phyloP scores from a whole-genome alignment of 768 basidiomycete genomes.

The Tricholomella constricta region DNA sequence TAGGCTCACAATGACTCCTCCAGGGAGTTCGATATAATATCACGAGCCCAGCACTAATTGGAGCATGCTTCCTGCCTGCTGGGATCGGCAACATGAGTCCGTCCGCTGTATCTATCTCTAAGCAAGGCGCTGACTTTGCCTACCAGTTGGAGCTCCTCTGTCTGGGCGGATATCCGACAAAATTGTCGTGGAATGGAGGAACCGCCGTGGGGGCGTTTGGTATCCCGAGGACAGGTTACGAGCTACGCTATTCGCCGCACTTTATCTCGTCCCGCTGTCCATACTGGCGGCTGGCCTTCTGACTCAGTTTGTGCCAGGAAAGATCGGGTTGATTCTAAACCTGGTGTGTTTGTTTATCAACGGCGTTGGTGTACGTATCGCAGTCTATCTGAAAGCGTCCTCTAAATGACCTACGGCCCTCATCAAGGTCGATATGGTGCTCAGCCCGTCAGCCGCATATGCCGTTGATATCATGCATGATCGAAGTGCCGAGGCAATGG shows the following conservation, averaged over 20 bases:
- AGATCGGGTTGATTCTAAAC: conserved; percentile 49
- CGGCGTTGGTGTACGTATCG: conserved; percentile 56
- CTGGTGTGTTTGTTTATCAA: conserved; percentile 62
- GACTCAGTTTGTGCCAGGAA: conserved; percentile 52
- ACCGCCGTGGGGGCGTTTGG: conserved; percentile 55
- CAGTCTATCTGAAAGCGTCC: not conserved
- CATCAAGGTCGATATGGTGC: conserved; percentile 53
- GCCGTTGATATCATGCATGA: conserved; percentile 60
- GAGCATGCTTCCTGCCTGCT: conserved; percentile 60
- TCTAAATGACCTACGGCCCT: not conserved
- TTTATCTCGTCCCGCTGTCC: conserved; percentile 54
- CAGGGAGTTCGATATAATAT: conserved; percentile 63
- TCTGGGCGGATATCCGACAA: conserved; percentile 62
- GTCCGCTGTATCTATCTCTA: conserved; percentile 26
- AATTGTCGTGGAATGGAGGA: conserved; percentile 48
- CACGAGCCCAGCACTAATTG: conserved; percentile 56
- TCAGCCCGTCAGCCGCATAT: conserved; percentile 59
- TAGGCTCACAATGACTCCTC: not conserved
- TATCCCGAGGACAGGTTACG: conserved; percentile 71
- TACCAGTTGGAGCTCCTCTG: conserved; percentile 58
- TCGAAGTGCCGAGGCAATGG: conserved; percentile 65
- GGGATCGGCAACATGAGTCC: conserved; percentile 61
- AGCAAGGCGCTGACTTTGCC: no score
- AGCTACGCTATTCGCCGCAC: conserved; percentile 47
- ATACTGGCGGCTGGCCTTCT: conserved; percentile 49